These are phyloP conservation scores for Phlyctochytrium bullatum DNA, from an alignment of 192 early-diverging fungal genomes.

Conservation along the genomic window DNA sequence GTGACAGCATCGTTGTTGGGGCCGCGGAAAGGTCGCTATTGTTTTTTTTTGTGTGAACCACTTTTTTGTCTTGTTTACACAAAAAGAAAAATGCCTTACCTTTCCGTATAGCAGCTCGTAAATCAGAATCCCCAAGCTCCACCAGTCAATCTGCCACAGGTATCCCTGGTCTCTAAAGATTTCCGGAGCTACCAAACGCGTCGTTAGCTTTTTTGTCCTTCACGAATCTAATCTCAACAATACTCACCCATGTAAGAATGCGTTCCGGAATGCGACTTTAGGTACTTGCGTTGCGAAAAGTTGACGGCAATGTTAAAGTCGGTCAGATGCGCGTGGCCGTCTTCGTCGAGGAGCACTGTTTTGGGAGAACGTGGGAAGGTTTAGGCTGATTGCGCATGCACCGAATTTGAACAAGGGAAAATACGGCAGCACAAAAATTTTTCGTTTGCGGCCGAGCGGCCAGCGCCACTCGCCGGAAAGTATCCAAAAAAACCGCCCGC, in stretches of 20 bases:
- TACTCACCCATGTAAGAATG: constrained; percentile 79
- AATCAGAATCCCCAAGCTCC: constrained; percentile 93
- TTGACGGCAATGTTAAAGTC: constrained; percentile 60
- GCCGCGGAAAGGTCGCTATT: constrained; percentile 1
- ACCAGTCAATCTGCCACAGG: constrained; percentile 96
- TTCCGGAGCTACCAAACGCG: constrained; percentile 94
- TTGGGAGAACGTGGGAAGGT: neutral
- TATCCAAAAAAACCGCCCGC: no score
- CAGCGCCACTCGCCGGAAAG: no score
- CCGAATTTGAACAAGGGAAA: no score
- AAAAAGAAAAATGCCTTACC: no score
- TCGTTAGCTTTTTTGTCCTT: no score
- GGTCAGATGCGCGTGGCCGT: constrained; percentile 90
- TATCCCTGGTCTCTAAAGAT: constrained; percentile 83
- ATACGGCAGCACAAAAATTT: no score
- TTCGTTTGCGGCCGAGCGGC: no score
- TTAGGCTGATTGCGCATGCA: no score
- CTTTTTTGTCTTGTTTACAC: neutral
- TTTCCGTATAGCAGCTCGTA: constrained; percentile 75
- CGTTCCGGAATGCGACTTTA: constrained; percentile 57
- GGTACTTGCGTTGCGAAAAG: constrained; percentile 57
- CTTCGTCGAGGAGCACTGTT: constrained; percentile 79
- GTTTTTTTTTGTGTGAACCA: neutral
- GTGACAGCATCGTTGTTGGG: constrained; percentile 68
- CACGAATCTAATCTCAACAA: no score